Percentiles rank a stretch among this genome's conserved stretches.
These are phyloP conservation scores for Narthecium ossifragum DNA, from an alignment of 106 monocot genomes.

Conservation along the genomic window DNA sequence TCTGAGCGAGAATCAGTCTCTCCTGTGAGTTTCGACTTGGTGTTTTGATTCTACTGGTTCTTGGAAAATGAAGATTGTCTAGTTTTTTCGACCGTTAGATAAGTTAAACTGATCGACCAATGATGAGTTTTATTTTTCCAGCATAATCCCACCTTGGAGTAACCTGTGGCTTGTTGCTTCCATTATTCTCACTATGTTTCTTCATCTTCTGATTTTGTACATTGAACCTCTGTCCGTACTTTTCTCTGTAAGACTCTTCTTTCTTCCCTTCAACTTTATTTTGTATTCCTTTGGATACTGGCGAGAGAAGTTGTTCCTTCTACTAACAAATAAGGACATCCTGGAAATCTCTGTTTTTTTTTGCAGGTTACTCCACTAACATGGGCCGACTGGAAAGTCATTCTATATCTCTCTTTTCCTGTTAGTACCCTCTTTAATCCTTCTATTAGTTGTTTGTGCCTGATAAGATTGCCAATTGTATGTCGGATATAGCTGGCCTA, in stretches of 20 bases:
- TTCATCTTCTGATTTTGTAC: constrained; percentile 84
- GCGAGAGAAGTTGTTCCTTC: too few species aligned
- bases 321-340: too few species aligned
- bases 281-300: too few species aligned
- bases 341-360: too few species aligned
- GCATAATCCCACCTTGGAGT: constrained; percentile 96
- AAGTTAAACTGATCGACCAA: too few species aligned
- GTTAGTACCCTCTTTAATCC: constrained; percentile 38
- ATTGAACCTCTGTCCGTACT: constrained; percentile 78
- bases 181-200: constrained; percentile 83
- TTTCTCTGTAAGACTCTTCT: constrained; percentile 79
- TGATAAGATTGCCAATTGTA: background rate
- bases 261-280: background rate
- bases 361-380: constrained; percentile 92
- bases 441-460: background rate
- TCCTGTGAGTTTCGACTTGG: constrained; percentile 90
- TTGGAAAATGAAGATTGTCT: too few species aligned
- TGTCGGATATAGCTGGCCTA: background rate
- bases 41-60: too few species aligned
- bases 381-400: constrained; percentile 80
- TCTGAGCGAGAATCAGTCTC: constrained; percentile 98
- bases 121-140: constrained; percentile 28
- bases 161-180: constrained; percentile 93
- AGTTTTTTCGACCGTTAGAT: too few species aligned
- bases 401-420: constrained; percentile 91